Percentiles rank a stretch among this genome's conserved stretches.
These are phyloP conservation scores for Boletellus emodensis DNA, from an alignment of 768 basidiomycete species.

Conservation along the genomic window DNA sequence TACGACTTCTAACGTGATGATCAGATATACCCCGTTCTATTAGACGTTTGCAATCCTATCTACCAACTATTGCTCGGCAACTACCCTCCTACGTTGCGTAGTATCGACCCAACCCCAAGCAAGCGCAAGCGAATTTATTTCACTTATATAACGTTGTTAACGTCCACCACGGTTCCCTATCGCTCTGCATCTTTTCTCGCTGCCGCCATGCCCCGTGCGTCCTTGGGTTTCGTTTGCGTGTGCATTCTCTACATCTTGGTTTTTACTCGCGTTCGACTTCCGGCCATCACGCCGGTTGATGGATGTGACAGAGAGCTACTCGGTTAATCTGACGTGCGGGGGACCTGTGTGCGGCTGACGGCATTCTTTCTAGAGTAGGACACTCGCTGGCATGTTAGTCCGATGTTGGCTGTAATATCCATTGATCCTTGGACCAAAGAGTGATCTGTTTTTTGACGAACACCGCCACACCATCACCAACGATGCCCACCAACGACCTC, in stretches of 20 bases:
- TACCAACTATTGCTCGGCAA: slow-evolving; percentile 33
- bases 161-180: slow-evolving; percentile 23
- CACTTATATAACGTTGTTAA: slow-evolving; percentile 34
- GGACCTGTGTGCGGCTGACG: slow-evolving; percentile 13
- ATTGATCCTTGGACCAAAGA: slow-evolving; percentile 17
- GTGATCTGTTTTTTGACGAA: slow-evolving; percentile 1
- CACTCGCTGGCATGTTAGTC: slow-evolving; percentile 26
- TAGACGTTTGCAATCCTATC: slow-evolving; percentile 32
- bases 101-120: slow-evolving; percentile 21
- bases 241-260: slow-evolving; percentile 23
- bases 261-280: slow-evolving; percentile 13
- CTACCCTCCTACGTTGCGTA: slow-evolving; percentile 19
- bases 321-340: slow-evolving; percentile 17
- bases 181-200: slow-evolving; percentile 23
- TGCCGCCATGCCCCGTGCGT: slow-evolving; percentile 22
- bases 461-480: slow-evolving; percentile 21
- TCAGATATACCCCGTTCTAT: slow-evolving; percentile 30
- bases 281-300: slow-evolving; percentile 6
- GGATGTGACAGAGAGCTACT: slow-evolving; percentile 14
- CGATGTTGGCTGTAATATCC: slow-evolving; percentile 30
- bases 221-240: slow-evolving; percentile 4
- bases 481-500: slow-evolving; percentile 20
- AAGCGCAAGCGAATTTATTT: slow-evolving; percentile 33
- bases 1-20: slow-evolving; percentile 35
- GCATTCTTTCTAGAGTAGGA: slow-evolving; percentile 25